Evolutionary conservation across 202 grass and related monocot genomes (phyloP), one percentile per base, ranked within the genome.

Genomic region (Zizania palustris): DNA sequence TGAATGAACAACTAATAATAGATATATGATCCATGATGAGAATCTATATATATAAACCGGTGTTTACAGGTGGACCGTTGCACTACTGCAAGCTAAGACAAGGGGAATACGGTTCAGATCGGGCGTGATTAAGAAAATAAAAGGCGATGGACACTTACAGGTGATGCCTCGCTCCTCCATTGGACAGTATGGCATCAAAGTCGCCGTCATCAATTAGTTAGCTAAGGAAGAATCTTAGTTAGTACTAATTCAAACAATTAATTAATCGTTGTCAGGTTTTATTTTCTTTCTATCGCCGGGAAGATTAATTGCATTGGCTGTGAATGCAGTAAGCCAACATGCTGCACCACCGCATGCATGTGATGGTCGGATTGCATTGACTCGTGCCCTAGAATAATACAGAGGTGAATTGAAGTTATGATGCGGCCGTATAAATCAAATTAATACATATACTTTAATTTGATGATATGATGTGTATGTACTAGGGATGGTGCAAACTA

Each of bases 211-310:
- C 28, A 28, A 28, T 28, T 28, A 28, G 72, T 80, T 76, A 69
- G 68, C 9, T 61, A 46, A 12, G 8, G 13, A 84, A 73, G 88
- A 91, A 91, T 89, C 92, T 87, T 82, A 82, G 74, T 80, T 78
- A 48, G n/a, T 45, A 65, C 72, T 73, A 81, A 71, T 28, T 28
- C 28, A 28, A 28, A 16, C 73, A 83, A 61, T 20, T 38, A 92
- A 75, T 91, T 88, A 91, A 85, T 68, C 62, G 72, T 58, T 83
- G 75, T 89, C 83, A 87, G 90, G 75, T 18, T 55, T 55, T 55
- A 20, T 55, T 55, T 7, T 3, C 9, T 20, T 9, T 4, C 51
- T 16, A 55, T 19, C 51, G 51, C 1, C n/a, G 20, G 51, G 7
- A 20, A 19, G 51, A 20, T 55, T 55, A 55, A 55, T 83, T 69